These are phyloP conservation scores for Wickerhamomyces alni DNA, from an alignment of 805 yeast species.

Conservation along the genomic window DNA sequence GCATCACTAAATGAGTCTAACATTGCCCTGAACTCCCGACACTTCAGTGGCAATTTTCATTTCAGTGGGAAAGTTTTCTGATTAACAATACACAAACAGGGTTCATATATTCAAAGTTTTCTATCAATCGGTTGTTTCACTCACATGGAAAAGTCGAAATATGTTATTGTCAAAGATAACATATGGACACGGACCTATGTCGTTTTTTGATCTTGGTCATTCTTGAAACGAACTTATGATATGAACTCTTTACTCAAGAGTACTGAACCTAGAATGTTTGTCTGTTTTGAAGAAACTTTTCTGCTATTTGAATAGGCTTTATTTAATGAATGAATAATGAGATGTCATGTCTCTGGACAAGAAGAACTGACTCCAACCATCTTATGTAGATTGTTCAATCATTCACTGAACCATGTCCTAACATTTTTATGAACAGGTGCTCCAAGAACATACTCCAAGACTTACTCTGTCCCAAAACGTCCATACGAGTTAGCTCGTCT, in stretches of 20 bases:
- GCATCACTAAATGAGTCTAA: conserved; percentile 2
- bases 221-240: too few species aligned
- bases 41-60: conserved; percentile 55
- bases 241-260: too few species aligned
- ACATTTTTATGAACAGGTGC: conserved; percentile 55
- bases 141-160: too few species aligned
- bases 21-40: conserved; percentile 79
- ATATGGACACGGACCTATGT: too few species aligned
- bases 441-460: conserved; percentile 99
- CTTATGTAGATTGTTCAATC: conserved; percentile 5
- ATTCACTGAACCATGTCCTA: conserved; percentile 7
- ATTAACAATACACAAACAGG: neutral
- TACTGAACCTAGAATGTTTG: neutral
- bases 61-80: conserved; percentile 3
- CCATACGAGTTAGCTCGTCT: conserved; percentile 99
- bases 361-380: neutral
- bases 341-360: neutral
- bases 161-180: too few species aligned
- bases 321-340: conserved; percentile 4
- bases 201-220: too few species aligned
- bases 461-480: conserved; percentile 99
- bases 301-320: neutral
- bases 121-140: too few species aligned
- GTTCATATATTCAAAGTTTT: too few species aligned
- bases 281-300: neutral